Base-by-base conservation (phyloP, 2,329 filamentous ascomycete species). In the Fusarium tuaranense region DNA sequence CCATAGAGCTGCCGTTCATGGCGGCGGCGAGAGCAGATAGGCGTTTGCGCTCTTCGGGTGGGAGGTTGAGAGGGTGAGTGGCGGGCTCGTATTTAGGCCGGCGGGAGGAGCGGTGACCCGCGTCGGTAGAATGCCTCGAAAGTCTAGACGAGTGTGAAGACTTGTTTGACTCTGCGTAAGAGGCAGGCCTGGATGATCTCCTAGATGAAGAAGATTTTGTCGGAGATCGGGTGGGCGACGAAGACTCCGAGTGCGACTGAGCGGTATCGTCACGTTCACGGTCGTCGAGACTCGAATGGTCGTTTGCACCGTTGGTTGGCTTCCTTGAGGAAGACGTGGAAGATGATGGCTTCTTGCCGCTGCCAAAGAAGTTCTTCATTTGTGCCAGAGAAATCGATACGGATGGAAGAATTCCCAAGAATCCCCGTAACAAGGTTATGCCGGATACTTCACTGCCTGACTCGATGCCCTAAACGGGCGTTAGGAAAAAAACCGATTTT, bases 21-120 rank as follows among this genome's bases (percentile, higher is more conserved):
- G 83, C 83, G 76, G 82, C 79, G 74, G 92, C 92, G 72, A 95
- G 88, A 77, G 88, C 88, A 59, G 92, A 94, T 68, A 94, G 84
- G 72, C 94, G 91, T 83, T 94, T 93, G 80, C 95, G 90, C 88
- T 98, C 92, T 86, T 98, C 95, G 57, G 95, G 95, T 3, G 93
- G 95, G 25, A 97, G 90, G 80, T 98, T 98, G 63, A 98, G 89
- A 44, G 96, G 96, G 83, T 98, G 95, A 4, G 91, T 93, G 81
- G 96, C 90, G 74, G 88, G 87, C 81, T 94, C 92, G 80, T 87
- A 84, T 81, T 90, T 90, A 78, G 84, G 34, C 73, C 88, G 86
- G 66, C 88, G 86, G 57, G 84, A 86, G 34, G 84, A 85, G 22
- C 82, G 83, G 44, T 73, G 73, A 63, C 83, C 83, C 27, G 86